phyloP scores from a whole-genome alignment of 768 basidiomycete species.

The Panus rudis region DNA sequence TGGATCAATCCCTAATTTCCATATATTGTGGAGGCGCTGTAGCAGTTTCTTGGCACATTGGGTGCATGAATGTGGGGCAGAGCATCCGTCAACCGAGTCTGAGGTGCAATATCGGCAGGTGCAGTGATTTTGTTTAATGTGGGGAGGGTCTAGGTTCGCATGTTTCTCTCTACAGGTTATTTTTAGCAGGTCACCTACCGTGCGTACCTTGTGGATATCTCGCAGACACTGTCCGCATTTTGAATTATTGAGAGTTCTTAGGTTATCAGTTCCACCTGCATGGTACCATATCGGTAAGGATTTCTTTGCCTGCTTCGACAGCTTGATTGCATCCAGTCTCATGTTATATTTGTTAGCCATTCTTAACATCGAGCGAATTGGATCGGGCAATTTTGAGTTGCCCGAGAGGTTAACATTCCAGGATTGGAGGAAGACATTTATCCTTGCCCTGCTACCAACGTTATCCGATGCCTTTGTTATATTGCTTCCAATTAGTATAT shows the following conservation, averaged over 20 bases:
- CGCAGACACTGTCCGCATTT: conserved; percentile 4
- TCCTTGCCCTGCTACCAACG: not conserved
- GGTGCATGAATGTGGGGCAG: not conserved
- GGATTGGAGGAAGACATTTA: conserved; percentile 7
- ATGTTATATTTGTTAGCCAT: not conserved
- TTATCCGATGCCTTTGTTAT: not conserved
- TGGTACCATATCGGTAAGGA: conserved; percentile 13
- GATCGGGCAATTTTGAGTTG: not conserved
- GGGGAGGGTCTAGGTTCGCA: too few relatives aligned
- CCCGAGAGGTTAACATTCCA: conserved; percentile 2
- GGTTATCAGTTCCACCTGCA: not conserved
- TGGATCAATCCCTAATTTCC: not conserved
- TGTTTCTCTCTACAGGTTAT: too few relatives aligned
- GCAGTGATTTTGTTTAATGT: not conserved
- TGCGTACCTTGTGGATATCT: conserved; percentile 1
- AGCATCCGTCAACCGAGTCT: not conserved
- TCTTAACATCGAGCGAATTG: conserved; percentile 4
- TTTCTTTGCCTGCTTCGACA: not conserved
- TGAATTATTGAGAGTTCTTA: not conserved
- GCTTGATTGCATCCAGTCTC: not conserved
- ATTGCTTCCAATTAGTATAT: not conserved
- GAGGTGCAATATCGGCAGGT: not conserved
- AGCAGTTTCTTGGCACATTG: not conserved
- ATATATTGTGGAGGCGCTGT: not conserved
- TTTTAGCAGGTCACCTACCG: not conserved